These are phyloP conservation scores for Setaria viridis DNA, from an alignment of 202 grass and related monocot species.

Conservation along the genomic window DNA sequence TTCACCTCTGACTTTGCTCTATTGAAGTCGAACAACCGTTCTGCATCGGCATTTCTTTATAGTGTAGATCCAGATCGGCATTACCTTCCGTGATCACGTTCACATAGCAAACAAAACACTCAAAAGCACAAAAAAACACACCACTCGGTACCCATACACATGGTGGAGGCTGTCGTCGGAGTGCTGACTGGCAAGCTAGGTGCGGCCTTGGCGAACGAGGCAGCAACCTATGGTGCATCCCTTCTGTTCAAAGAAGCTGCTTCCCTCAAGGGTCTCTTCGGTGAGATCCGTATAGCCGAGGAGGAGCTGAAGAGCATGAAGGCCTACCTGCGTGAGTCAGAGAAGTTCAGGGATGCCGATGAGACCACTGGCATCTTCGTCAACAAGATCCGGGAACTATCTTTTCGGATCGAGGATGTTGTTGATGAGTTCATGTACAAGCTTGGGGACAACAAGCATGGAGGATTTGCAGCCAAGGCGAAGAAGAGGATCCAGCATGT, in stretches of 20 bases:
- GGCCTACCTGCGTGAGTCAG: not conserved
- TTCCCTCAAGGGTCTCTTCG: not conserved
- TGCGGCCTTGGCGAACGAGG: not conserved
- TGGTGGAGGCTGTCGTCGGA: not conserved
- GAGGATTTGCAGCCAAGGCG: not conserved
- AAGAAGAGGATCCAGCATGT: not conserved
- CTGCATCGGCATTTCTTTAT: too few relatives aligned
- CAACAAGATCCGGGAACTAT: not conserved
- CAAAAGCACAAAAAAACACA: too few relatives aligned
- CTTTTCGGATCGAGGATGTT: not conserved
- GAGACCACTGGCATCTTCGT: not conserved
- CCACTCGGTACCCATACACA: not conserved
- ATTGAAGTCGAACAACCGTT: too few relatives aligned
- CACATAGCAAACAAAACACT: too few relatives aligned
- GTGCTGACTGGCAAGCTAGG: not conserved
- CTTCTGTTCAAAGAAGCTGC: not conserved
- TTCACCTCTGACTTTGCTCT: too few relatives aligned
- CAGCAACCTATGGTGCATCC: not conserved
- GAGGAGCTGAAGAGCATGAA: not conserved
- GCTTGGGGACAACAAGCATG: not conserved
- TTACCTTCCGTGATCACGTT: too few relatives aligned
- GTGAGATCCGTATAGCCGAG: not conserved
- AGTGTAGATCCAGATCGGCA: too few relatives aligned
- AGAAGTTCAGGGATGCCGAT: not conserved
- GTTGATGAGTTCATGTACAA: not conserved